Percentiles rank a stretch among this genome's conserved stretches.
These are phyloP conservation scores for Meripilus lineatus DNA, from an alignment of 1,284 basidiomycete species.

Conservation along the genomic window DNA sequence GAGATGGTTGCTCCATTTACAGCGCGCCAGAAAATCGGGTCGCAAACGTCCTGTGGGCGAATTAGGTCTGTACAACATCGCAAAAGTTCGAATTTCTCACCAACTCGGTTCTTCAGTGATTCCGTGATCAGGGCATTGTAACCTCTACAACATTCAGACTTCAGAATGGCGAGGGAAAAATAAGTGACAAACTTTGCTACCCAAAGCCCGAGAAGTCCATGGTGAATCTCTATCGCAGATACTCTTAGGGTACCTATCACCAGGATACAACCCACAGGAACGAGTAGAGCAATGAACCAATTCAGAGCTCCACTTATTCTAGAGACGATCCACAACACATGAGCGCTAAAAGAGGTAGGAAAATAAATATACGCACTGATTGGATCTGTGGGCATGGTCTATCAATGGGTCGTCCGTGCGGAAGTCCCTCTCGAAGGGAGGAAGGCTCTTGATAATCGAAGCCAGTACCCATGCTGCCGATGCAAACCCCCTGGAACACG, in stretches of 20 bases:
- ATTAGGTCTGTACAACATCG: neutral
- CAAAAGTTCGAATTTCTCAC: constrained; percentile 28
- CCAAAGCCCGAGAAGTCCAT: constrained; percentile 47
- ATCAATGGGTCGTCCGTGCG: constrained; percentile 47
- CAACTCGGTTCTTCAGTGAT: constrained; percentile 55
- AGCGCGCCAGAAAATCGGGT: constrained; percentile 66
- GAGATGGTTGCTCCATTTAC: constrained; percentile 48
- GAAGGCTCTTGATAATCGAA: constrained; percentile 31
- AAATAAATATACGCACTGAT: constrained; percentile 36
- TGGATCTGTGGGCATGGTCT: constrained; percentile 41
- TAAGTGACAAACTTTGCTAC: constrained; percentile 37
- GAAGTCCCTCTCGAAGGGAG: constrained; percentile 53
- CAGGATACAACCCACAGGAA: constrained; percentile 38
- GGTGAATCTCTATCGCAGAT: constrained; percentile 50
- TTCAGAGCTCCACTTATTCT: constrained; percentile 49
- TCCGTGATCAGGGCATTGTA: constrained; percentile 46
- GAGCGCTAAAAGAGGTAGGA: neutral
- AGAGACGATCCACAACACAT: constrained; percentile 1
- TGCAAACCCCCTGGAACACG: constrained; percentile 37
- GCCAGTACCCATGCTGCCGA: constrained; percentile 40
- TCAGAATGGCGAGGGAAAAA: neutral
- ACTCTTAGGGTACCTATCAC: constrained; percentile 33
- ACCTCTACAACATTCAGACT: constrained; percentile 29
- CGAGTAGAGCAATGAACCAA: constrained; percentile 38
- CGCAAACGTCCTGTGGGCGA: constrained; percentile 48